These are phyloP conservation scores for Puya raimondii DNA, from an alignment of 176 grass and related monocot species.

Conservation along the genomic window DNA sequence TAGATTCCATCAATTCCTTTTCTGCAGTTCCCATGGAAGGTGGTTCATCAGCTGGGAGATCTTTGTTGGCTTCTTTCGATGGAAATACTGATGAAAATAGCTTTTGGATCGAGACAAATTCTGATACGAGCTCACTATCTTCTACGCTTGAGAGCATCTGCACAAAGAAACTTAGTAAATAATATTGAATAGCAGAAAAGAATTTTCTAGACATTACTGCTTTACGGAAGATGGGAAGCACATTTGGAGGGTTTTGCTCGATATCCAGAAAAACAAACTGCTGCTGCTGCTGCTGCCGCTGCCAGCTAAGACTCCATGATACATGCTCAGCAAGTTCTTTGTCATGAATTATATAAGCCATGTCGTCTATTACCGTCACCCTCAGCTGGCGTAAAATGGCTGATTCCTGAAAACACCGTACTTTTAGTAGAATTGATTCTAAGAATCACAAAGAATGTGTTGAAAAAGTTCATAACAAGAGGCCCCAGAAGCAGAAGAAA, in stretches of 20 bases:
- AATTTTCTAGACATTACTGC: not conserved
- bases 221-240: constrained; percentile 25
- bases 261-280: constrained; percentile 62
- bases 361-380: constrained; percentile 71
- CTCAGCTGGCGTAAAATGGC: constrained; percentile 49
- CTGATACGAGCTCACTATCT: constrained; percentile 29
- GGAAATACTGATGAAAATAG: constrained; percentile 50
- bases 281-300: constrained; percentile 24
- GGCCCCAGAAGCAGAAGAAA: not conserved
- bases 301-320: constrained; percentile 35
- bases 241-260: constrained; percentile 43
- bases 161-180: constrained; percentile 8
- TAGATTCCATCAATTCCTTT: constrained; percentile 12
- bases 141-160: constrained; percentile 42
- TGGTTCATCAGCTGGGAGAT: constrained; percentile 7
- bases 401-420: constrained; percentile 39
- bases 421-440: constrained; percentile 8
- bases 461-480: not conserved
- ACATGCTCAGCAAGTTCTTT: constrained; percentile 60
- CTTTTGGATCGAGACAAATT: constrained; percentile 50
- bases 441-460: not conserved
- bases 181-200: not conserved
- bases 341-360: constrained; percentile 63
- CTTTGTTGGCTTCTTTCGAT: constrained; percentile 17
- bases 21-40: constrained; percentile 15